A percentile compares a stretch with the other conserved stretches of the same genome.
phyloP scores from a whole-genome alignment of 192 early-diverging fungal genomes.

The Geranomyces michiganensis region DNA sequence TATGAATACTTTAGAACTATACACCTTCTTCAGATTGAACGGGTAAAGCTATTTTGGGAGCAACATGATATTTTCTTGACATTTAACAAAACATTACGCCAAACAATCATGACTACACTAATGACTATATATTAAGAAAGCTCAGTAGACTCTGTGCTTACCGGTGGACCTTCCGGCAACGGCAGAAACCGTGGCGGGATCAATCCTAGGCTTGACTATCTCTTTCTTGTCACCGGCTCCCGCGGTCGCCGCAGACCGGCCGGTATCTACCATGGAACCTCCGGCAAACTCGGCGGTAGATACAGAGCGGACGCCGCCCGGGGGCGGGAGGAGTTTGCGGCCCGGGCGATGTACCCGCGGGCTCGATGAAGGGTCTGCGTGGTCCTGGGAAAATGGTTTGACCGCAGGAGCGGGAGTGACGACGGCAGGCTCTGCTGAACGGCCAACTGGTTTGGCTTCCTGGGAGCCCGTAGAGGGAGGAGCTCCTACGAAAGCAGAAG shows the following conservation, averaged over 20 bases:
- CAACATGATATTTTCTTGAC: too few relatives aligned
- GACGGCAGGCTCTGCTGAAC: not conserved
- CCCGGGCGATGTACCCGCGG: conserved; percentile 1
- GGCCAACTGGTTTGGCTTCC: too few relatives aligned
- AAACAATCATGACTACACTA: too few relatives aligned
- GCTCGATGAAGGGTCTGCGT: not conserved
- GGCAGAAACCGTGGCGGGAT: not conserved
- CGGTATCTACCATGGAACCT: not conserved
- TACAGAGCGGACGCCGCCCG: not conserved
- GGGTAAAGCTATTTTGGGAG: too few relatives aligned
- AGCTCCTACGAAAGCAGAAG: too few relatives aligned
- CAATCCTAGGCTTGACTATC: not conserved
- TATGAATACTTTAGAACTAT: too few relatives aligned
- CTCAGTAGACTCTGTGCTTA: not conserved
- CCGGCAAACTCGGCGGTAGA: not conserved
- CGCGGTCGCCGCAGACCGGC: not conserved
- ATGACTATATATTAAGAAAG: too few relatives aligned
- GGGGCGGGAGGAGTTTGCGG: not conserved
- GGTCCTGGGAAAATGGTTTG: too few relatives aligned
- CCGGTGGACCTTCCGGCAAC: conserved; percentile 7
- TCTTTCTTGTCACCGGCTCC: too few relatives aligned
- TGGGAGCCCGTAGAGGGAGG: too few relatives aligned
- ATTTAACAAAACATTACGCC: too few relatives aligned
- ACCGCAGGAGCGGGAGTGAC: not conserved
- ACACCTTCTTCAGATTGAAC: too few relatives aligned